Base-by-base conservation (phyloP, 1,284 basidiomycete genomes). In the Boletus hoseneyae region DNA sequence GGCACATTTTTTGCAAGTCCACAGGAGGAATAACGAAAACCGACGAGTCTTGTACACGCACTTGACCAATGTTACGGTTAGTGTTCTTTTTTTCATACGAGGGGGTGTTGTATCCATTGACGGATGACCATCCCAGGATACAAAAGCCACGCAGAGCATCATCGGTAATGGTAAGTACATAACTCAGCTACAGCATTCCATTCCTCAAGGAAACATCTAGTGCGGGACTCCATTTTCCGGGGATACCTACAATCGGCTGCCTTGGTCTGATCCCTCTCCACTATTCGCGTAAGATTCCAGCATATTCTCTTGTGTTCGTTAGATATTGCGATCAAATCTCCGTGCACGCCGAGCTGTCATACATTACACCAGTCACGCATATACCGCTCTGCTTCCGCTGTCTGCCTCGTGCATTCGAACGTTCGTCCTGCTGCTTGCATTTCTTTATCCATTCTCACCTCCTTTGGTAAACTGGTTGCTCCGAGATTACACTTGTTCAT, bases 1-100 rank as follows among this genome's bases (percentile, higher is more conserved):
- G 8, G 84, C 87, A 18, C 89, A 91, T 58, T 90, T 90, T 69
- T 70, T 87, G 46, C 87, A 90, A 62, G 87, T 88, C 10, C 87
- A 90, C 64, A 74, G 84, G 56, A 77, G 78, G 56, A 90, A 86
- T 54, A 90, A 90, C 58, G 84, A 88, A 61, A 86, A 83, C 61
- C 78, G 82, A 44, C 79, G 87, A 41, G 87, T 88, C 16, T 69
- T 90, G 4, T 90, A 89, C 61, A 86, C 85, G 13, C 87, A 90
- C 64, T 75, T 89, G 58, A 90, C 87, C 8, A 89, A 81, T 57
- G 87, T 87, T 29, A 86, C 88, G 51, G 85, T 88, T 66, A 49
- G 83, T 75, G 35, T 32, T 36, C 41, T 35, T 25, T 35, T 43
- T n/a, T 42, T 34, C 16, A 34, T n/a, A n/a, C n/a, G n/a, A 27